Conservation (phyloP, 768 basidiomycete species). For the Phanerochaete carnosa region DNA sequence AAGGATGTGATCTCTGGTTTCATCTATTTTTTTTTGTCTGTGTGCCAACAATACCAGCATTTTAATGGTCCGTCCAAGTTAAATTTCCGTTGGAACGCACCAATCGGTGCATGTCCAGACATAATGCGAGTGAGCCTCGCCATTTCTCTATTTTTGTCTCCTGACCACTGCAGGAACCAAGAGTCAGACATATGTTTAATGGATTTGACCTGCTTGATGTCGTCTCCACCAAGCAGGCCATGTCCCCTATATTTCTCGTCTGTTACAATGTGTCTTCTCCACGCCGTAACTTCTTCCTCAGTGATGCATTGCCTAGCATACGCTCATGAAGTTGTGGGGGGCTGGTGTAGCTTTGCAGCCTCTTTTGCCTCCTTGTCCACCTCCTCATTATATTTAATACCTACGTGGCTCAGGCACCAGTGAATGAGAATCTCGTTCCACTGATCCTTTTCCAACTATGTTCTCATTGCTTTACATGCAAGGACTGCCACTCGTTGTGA, state of each 20-base stretch:
- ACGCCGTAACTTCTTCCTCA: neutral
- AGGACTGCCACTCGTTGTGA: too few relatives aligned
- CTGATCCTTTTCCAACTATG: neutral
- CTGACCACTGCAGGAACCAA: neutral
- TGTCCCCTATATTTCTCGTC: too few relatives aligned
- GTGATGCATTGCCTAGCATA: neutral
- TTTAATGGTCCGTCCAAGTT: neutral
- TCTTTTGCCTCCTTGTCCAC: slow-evolving; percentile 1
- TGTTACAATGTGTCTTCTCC: neutral
- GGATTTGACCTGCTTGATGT: neutral
- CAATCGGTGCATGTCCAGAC: neutral
- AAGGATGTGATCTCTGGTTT: neutral
- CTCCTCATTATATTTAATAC: neutral
- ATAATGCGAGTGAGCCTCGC: neutral
- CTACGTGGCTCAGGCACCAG: neutral
- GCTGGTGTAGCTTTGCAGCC: neutral
- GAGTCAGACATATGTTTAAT: neutral
- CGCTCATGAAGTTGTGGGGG: neutral
- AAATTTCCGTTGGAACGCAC: neutral
- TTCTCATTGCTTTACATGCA: too few relatives aligned
- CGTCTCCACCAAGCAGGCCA: too few relatives aligned
- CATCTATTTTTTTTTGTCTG: neutral
- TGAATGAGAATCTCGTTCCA: neutral
- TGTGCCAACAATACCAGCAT: neutral
- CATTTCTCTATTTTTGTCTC: neutral